phyloP scores from a whole-genome alignment of 1,139 yeast genomes.

The Schwanniomyces etchellsii region DNA sequence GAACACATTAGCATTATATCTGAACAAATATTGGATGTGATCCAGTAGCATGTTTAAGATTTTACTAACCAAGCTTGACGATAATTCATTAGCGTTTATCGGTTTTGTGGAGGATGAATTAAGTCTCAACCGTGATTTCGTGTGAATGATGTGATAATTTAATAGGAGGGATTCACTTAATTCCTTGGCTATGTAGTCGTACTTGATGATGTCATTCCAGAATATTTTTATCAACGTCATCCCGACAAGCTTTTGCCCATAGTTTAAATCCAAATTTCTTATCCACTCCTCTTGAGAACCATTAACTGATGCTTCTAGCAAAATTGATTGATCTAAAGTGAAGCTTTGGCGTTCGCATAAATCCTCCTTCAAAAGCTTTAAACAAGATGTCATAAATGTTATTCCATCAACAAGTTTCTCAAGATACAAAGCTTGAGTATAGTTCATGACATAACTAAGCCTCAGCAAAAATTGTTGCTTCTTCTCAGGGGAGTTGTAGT shows the following conservation, averaged over 20 bases:
- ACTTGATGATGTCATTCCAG: conserved; percentile 60
- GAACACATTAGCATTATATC: conserved; percentile 60
- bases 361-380: conserved; percentile 49
- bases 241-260: conserved; percentile 35
- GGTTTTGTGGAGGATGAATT: background rate
- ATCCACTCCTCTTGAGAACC: conserved; percentile 5
- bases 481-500: conserved; percentile 20
- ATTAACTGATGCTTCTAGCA: background rate
- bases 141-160: conserved; percentile 30
- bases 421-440: conserved; percentile 59
- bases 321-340: background rate
- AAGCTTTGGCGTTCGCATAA: conserved; percentile 38
- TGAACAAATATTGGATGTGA: conserved; percentile 47
- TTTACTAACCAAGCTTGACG: conserved; percentile 15
- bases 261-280: conserved; percentile 21
- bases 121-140: conserved; percentile 10
- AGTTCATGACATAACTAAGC: conserved; percentile 54
- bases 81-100: conserved; percentile 2
- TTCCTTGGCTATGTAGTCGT: conserved; percentile 55
- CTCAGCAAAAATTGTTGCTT: conserved; percentile 46
- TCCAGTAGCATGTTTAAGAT: conserved; percentile 22
- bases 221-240: conserved; percentile 58
- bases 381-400: conserved; percentile 57
- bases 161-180: conserved; percentile 50
- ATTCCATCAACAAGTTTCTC: conserved; percentile 63